Conservation (phyloP, 805 yeast species). For the Metschnikowia lochheadii region DNA sequence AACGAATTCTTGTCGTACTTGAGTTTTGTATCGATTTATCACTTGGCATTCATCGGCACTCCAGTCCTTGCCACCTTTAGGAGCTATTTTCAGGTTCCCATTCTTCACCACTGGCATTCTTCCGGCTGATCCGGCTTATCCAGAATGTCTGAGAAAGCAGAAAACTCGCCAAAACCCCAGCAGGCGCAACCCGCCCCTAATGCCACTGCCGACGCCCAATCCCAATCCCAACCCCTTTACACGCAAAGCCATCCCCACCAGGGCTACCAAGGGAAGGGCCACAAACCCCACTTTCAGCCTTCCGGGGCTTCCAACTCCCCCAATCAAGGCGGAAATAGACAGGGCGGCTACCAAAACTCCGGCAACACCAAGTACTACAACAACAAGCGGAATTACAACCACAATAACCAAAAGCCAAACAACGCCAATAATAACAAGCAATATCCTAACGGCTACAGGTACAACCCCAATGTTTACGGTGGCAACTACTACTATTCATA, state of each 20-base stretch:
- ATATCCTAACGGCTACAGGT: constrained; percentile 14
- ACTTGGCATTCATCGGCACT: constrained; percentile 2
- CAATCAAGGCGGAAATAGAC: constrained; percentile 11
- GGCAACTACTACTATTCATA: constrained; percentile 15
- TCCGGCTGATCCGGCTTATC: neutral
- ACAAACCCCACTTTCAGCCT: constrained; percentile 1
- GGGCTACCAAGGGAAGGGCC: constrained; percentile 5
- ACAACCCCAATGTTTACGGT: constrained; percentile 13
- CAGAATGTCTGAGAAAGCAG: constrained; percentile 11
- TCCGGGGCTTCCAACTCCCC: neutral
- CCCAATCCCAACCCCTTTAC: neutral
- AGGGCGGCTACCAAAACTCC: constrained; percentile 16
- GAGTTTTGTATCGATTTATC: constrained; percentile 4
- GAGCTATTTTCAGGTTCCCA: neutral
- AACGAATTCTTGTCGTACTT: constrained; percentile 1
- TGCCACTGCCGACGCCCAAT: neutral
- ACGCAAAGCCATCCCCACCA: constrained; percentile 8
- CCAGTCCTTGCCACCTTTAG: constrained; percentile 1
- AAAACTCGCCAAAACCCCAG: constrained; percentile 6
- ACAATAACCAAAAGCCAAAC: constrained; percentile 8
- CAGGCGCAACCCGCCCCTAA: neutral
- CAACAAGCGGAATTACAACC: constrained; percentile 13
- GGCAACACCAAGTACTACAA: constrained; percentile 16
- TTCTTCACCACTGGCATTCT: neutral
- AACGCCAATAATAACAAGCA: constrained; percentile 13